Base-by-base conservation (phyloP, 768 basidiomycete genomes). In the Hydnomerulius pinastri region DNA sequence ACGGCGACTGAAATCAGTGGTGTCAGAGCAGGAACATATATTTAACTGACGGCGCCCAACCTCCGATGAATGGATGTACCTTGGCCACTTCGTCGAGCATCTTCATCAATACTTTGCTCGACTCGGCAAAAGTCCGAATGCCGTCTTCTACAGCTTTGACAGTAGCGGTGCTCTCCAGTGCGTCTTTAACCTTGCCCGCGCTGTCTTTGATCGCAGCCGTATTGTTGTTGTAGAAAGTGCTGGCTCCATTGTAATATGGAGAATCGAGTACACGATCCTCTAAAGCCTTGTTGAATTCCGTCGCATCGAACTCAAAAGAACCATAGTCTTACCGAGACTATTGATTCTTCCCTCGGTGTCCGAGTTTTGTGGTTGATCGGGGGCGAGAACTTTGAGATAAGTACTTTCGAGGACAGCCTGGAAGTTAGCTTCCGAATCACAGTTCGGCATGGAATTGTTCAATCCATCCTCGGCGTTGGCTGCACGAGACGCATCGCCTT, bases 1-100 rank as follows among this genome's bases (percentile, higher is more conserved):
- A 81, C 75, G 24, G 73, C 78, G 39, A 78, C 81, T 71, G 4
- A 68, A 50, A 28, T 17, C 20, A 47, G 12, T 4, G 21, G 8
- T 18, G 32, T 5, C 15, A 5, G 13, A 40, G 33, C 17, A 13
- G 17, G 30, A 36, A 15, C 18, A 12, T 25, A 7, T 3, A 25
- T 25, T 3, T 11, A 39, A 39, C 4, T 23, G 2, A 15, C 8
- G 15, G 18, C 13, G 30, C 13, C 59, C 15, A 43, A 66, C 67
- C 64, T 11, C 54, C 57, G 23, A 69, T 55, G 44, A 50, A 65
- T 10, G 65, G 65, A 50, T 67, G 65, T 5, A 67, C 30, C 40
- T 64, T 55, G 29, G 60, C 54, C n/a, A 67, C 59, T 40, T 58
- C 61, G 42, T 63, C 63, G 15, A 67, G 55, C 10, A 54, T 57